phyloP scores from a whole-genome alignment of 2,329 filamentous ascomycete genomes.

The Trichophyton verrucosum region DNA sequence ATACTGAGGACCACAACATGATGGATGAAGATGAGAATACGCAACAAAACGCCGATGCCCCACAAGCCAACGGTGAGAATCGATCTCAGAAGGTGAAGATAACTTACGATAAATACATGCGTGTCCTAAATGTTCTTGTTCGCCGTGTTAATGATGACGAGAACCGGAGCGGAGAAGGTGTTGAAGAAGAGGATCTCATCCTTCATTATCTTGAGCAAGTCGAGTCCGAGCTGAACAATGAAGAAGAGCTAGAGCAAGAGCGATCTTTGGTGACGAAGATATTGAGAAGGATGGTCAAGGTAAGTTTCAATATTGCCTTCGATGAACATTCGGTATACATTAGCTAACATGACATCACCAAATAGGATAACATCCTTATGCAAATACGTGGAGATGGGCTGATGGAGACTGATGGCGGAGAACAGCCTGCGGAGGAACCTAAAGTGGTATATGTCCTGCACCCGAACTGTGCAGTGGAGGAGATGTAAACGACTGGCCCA shows the following conservation, averaged over 20 bases:
- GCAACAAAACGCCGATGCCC: slow-evolving; percentile 39
- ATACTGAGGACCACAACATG: slow-evolving; percentile 22
- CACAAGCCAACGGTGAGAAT: slow-evolving; percentile 27
- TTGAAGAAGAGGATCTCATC: slow-evolving; percentile 68
- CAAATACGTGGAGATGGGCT: slow-evolving; percentile 69
- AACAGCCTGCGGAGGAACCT: slow-evolving; percentile 34
- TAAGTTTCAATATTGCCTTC: slow-evolving; percentile 33
- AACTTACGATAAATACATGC: slow-evolving; percentile 88
- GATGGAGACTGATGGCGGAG: slow-evolving; percentile 59
- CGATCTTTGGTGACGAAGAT: slow-evolving; percentile 67
- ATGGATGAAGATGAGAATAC: slow-evolving; percentile 41
- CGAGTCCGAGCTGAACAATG: slow-evolving; percentile 65
- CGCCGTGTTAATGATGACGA: slow-evolving; percentile 76
- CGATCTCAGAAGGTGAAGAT: slow-evolving; percentile 62
- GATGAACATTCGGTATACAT: background rate
- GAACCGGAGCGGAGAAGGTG: slow-evolving; percentile 59
- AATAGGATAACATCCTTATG: slow-evolving; percentile 48
- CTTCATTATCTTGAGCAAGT: slow-evolving; percentile 88
- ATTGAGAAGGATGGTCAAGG: slow-evolving; percentile 90
- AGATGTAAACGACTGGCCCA: slow-evolving; percentile 18
- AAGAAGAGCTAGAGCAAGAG: slow-evolving; percentile 72
- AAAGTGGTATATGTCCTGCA: slow-evolving; percentile 75
- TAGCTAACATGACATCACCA: background rate
- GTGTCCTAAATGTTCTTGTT: slow-evolving; percentile 77
- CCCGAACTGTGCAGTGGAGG: slow-evolving; percentile 79